A percentile compares a stretch with the other conserved stretches of the same genome.
Conservation (phyloP, 768 basidiomycete species). For the Fibroporia radiculosa region DNA sequence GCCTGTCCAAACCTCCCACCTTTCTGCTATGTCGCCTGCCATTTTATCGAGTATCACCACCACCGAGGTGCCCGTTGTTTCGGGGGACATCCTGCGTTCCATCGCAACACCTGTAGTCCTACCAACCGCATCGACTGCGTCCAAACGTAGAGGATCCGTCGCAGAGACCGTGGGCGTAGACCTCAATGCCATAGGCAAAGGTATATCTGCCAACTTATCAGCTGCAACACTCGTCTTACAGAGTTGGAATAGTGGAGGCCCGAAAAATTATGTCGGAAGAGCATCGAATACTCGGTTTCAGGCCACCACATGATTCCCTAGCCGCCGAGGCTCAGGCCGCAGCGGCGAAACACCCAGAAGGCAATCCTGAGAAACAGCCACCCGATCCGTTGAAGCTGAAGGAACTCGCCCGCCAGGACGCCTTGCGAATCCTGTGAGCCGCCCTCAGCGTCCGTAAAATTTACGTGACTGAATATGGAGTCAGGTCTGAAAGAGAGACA, state of each 20-base stretch:
- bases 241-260: conserved; percentile 18
- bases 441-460: no score
- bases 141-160: conserved; percentile 2
- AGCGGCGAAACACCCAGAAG: conserved; percentile 26
- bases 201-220: conserved; percentile 2
- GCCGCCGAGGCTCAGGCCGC: conserved; percentile 29
- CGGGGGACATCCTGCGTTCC: conserved; percentile 50
- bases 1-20: no score
- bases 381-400: conserved; percentile 15
- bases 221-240: background rate
- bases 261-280: conserved; percentile 28
- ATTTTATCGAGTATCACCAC: conserved; percentile 6
- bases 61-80: conserved; percentile 45
- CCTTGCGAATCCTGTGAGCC: conserved; percentile 18
- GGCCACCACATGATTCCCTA: conserved; percentile 28
- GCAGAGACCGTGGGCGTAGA: conserved; percentile 19
- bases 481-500: conserved; percentile 15
- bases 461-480: conserved; percentile 1
- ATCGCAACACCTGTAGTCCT: conserved; percentile 56
- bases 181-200: conserved; percentile 17
- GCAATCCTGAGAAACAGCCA: conserved; percentile 5
- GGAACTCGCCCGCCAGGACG: conserved; percentile 21
- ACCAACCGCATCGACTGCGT: background rate
- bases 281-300: conserved; percentile 29
- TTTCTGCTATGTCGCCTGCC: no score